Conservation (phyloP, 2,329 filamentous ascomycete genomes). For the Scytalidium lignicola region DNA sequence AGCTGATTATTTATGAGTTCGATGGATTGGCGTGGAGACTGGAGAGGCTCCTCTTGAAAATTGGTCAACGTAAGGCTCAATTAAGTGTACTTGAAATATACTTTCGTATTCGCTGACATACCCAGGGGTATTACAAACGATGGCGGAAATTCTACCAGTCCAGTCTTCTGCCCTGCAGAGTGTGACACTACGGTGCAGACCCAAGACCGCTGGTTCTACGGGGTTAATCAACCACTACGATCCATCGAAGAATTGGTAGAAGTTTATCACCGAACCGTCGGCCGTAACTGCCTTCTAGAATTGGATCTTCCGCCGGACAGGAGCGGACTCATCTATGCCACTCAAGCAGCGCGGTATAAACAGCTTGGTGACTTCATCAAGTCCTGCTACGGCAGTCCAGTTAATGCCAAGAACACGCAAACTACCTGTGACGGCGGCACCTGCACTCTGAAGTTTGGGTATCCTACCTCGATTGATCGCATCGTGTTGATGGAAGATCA, state of each 20-base stretch:
- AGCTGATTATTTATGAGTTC: slow-evolving; percentile 6
- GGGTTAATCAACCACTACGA: slow-evolving; percentile 15
- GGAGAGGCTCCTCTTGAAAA: slow-evolving; percentile 20
- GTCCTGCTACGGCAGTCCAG: slow-evolving; percentile 5
- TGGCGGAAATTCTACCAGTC: slow-evolving; percentile 18
- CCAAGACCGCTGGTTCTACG: slow-evolving; percentile 21
- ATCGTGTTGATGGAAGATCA: slow-evolving; percentile 25
- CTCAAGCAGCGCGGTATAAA: slow-evolving; percentile 19
- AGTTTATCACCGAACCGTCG: slow-evolving; percentile 22
- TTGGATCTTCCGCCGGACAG: slow-evolving; percentile 21
- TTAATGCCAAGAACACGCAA: slow-evolving; percentile 2
- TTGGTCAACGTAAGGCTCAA: slow-evolving; percentile 19
- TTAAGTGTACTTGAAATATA: not conserved
- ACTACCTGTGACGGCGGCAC: not conserved
- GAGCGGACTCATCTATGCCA: slow-evolving; percentile 18
- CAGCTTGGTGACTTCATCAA: slow-evolving; percentile 20
- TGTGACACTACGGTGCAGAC: slow-evolving; percentile 23
- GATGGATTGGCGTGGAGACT: slow-evolving; percentile 20
- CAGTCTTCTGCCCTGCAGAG: slow-evolving; percentile 18
- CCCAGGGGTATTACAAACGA: slow-evolving; percentile 9
- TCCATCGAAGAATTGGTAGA: slow-evolving; percentile 18
- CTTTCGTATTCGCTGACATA: not conserved
- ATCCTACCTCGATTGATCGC: slow-evolving; percentile 16
- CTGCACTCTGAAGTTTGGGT: slow-evolving; percentile 9
- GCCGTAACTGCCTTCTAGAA: slow-evolving; percentile 22